phyloP scores from a whole-genome alignment of 441 rosid species.

The Bruguiera hainesii region DNA sequence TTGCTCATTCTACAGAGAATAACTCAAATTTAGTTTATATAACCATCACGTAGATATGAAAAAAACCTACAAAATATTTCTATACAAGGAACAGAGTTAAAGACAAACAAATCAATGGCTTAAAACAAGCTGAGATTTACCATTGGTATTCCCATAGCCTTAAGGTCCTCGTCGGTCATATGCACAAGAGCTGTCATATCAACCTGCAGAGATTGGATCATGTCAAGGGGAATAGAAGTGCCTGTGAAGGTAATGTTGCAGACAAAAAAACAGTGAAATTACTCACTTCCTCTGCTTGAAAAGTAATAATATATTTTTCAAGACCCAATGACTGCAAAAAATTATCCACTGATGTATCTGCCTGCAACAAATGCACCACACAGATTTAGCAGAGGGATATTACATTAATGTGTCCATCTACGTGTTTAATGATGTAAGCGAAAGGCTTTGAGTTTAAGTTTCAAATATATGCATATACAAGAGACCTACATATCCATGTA shows the following conservation, averaged over 20 bases:
- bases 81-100: background rate
- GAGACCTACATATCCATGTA: background rate
- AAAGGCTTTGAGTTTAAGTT: no score
- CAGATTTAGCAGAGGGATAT: slow-evolving; percentile 11
- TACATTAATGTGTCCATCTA: background rate
- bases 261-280: slow-evolving; percentile 7
- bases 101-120: slow-evolving; percentile 9
- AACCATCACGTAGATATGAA: background rate
- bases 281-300: slow-evolving; percentile 95
- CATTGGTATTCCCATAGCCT: slow-evolving; percentile 91
- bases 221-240: slow-evolving; percentile 8
- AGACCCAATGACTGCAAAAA: slow-evolving; percentile 86
- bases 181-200: slow-evolving; percentile 94
- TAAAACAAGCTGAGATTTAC: slow-evolving; percentile 36
- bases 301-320: slow-evolving; percentile 82
- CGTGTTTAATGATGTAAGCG: no score
- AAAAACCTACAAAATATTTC: background rate
- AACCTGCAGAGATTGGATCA: slow-evolving; percentile 48
- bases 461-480: background rate
- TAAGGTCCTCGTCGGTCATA: slow-evolving; percentile 94
- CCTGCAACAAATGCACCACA: slow-evolving; percentile 44
- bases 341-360: slow-evolving; percentile 61
- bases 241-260: slow-evolving; percentile 9
- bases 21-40: no score
- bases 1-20: no score